Conservation (phyloP, 768 basidiomycete species). For the Russula ochroleuca region DNA sequence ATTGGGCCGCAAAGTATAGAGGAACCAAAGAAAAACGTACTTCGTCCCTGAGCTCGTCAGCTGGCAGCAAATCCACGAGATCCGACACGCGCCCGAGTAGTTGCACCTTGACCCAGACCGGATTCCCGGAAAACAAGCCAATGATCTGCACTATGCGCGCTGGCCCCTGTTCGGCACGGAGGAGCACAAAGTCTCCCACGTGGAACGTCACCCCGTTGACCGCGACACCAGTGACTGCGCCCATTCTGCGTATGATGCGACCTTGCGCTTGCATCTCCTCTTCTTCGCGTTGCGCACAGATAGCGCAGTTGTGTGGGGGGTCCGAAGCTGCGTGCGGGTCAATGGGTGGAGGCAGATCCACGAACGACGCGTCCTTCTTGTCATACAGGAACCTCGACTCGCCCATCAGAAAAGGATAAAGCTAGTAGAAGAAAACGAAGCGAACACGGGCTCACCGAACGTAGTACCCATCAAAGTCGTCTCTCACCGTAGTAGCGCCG, state of each 20-base stretch:
- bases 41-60: constrained; percentile 49
- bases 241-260: constrained; percentile 28
- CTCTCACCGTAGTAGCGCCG: background rate
- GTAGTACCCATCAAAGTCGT: constrained; percentile 23
- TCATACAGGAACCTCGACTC: constrained; percentile 43
- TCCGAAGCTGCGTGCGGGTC: constrained; percentile 30
- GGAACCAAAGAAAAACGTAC: constrained; percentile 35
- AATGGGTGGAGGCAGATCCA: constrained; percentile 35
- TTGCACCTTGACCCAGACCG: constrained; percentile 19
- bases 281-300: constrained; percentile 40
- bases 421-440: background rate
- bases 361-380: constrained; percentile 43
- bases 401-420: background rate
- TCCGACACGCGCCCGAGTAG: constrained; percentile 49
- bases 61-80: constrained; percentile 40
- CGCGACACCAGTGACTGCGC: constrained; percentile 38
- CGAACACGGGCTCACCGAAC: constrained; percentile 7
- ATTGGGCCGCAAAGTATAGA: background rate
- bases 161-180: constrained; percentile 45
- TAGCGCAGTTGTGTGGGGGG: constrained; percentile 52
- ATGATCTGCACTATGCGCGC: constrained; percentile 55
- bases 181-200: constrained; percentile 54
- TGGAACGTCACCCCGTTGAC: constrained; percentile 54
- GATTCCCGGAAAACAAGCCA: constrained; percentile 31
- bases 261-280: constrained; percentile 34